These are phyloP conservation scores for Phytophthora sp. DNA, from an alignment of 352 stramenopile genomes.

Conservation along the genomic window DNA sequence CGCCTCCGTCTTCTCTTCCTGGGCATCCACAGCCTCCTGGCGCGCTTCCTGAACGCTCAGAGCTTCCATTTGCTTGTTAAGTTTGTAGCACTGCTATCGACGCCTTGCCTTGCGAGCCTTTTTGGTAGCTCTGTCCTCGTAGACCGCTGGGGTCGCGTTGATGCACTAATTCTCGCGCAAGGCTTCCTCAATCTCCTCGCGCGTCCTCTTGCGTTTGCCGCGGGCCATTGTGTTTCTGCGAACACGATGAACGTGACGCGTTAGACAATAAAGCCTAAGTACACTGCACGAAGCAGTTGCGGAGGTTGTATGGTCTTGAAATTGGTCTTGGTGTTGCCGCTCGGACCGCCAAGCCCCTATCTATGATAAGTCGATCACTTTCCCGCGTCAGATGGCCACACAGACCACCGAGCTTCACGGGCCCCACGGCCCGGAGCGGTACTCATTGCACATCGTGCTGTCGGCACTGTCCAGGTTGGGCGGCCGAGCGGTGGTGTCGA, in stretches of 20 bases:
- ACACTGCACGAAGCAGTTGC: background rate
- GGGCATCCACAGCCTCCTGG: background rate
- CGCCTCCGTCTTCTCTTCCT: background rate
- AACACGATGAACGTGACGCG: background rate
- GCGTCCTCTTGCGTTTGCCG: background rate
- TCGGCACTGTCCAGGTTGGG: background rate
- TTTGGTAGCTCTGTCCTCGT: background rate
- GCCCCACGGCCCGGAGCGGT: background rate
- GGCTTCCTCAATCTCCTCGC: background rate
- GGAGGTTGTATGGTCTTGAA: too few relatives aligned
- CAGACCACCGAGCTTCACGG: too few relatives aligned
- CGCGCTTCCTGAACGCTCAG: background rate
- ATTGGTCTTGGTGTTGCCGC: too few relatives aligned
- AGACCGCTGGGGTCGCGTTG: background rate
- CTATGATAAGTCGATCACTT: constrained; percentile 5
- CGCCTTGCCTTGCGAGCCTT: background rate
- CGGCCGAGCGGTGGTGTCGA: background rate
- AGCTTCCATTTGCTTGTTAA: background rate
- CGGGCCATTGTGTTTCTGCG: background rate
- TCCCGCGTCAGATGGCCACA: too few relatives aligned
- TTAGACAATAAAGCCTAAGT: constrained; percentile 8
- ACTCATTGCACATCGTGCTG: background rate
- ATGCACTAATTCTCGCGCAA: background rate
- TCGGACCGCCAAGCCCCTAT: background rate
- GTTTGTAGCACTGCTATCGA: background rate